A percentile compares a stretch with the other conserved stretches of the same genome.
Evolutionary conservation across 768 basidiomycete species (phyloP).

Genomic region (Podaxis sp.): DNA sequence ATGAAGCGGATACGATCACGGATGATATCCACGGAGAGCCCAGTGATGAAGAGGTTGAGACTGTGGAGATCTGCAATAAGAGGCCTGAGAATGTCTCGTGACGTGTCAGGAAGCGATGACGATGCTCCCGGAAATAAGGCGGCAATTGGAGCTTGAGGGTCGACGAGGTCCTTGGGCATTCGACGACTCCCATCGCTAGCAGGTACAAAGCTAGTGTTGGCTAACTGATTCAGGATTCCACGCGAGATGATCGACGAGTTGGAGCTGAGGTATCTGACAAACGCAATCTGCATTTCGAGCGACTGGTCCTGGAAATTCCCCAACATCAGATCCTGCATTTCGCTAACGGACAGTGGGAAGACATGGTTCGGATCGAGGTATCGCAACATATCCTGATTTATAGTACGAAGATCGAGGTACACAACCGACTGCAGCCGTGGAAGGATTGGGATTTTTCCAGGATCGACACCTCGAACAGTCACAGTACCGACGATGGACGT

Average conservation of each 20-base stretch:
- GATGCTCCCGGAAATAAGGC: slow-evolving; percentile 23
- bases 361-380: slow-evolving; percentile 20
- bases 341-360: slow-evolving; percentile 15
- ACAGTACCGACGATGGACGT: not conserved
- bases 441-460: not conserved
- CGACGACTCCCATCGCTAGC: slow-evolving; percentile 19
- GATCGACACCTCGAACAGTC: slow-evolving; percentile 3
- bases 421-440: not conserved
- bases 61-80: slow-evolving; percentile 21
- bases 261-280: slow-evolving; percentile 18
- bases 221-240: slow-evolving; percentile 23
- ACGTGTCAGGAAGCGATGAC: slow-evolving; percentile 15
- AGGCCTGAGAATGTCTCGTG: not conserved
- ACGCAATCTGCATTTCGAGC: slow-evolving; percentile 1
- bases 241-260: slow-evolving; percentile 24
- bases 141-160: slow-evolving; percentile 30
- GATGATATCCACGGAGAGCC: slow-evolving; percentile 29
- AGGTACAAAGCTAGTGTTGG: slow-evolving; percentile 25
- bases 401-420: not conserved
- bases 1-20: slow-evolving; percentile 36
- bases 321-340: slow-evolving; percentile 7
- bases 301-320: slow-evolving; percentile 10
- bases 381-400: slow-evolving; percentile 4
- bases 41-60: slow-evolving; percentile 26
- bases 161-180: slow-evolving; percentile 27